These are phyloP conservation scores for Sphaerulina vaccinii DNA, from an alignment of 2,329 filamentous ascomycete species.

Conservation along the genomic window DNA sequence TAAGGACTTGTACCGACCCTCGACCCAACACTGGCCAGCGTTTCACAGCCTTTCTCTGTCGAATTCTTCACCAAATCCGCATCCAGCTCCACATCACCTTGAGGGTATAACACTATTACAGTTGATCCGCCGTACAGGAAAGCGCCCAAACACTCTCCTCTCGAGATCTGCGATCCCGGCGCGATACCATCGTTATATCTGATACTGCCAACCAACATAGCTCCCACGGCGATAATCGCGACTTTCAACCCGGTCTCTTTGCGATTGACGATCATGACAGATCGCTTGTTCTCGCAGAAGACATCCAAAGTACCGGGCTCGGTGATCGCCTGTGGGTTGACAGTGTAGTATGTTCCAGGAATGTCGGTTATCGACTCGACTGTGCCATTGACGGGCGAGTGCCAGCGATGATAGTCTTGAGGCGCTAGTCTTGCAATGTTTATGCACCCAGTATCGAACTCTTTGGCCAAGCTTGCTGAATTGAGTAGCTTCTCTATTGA, in stretches of 20 bases:
- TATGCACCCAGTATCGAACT: conserved; percentile 40
- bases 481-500: conserved; percentile 37
- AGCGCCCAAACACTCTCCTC: conserved; percentile 44
- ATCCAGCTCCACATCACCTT: conserved; percentile 40
- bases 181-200: conserved; percentile 41
- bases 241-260: conserved; percentile 33
- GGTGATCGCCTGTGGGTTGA: conserved; percentile 46
- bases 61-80: conserved; percentile 43
- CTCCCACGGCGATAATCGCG: conserved; percentile 44
- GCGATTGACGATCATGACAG: conserved; percentile 42
- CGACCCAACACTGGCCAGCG: conserved; percentile 43
- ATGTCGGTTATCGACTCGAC: conserved; percentile 40
- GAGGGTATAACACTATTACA: conserved; percentile 43
- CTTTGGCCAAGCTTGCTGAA: conserved; percentile 31
- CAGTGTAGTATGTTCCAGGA: conserved; percentile 43
- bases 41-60: conserved; percentile 41
- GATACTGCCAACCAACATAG: conserved; percentile 47
- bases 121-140: conserved; percentile 47
- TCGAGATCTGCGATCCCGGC: conserved; percentile 35
- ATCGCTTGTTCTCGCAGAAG: conserved; percentile 46
- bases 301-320: conserved; percentile 42
- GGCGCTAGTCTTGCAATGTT: conserved; percentile 44
- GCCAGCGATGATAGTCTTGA: conserved; percentile 46
- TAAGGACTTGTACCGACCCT: conserved; percentile 27
- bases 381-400: conserved; percentile 38